Base-by-base conservation (phyloP, 768 basidiomycete genomes). In the Auriscalpium orientale region DNA sequence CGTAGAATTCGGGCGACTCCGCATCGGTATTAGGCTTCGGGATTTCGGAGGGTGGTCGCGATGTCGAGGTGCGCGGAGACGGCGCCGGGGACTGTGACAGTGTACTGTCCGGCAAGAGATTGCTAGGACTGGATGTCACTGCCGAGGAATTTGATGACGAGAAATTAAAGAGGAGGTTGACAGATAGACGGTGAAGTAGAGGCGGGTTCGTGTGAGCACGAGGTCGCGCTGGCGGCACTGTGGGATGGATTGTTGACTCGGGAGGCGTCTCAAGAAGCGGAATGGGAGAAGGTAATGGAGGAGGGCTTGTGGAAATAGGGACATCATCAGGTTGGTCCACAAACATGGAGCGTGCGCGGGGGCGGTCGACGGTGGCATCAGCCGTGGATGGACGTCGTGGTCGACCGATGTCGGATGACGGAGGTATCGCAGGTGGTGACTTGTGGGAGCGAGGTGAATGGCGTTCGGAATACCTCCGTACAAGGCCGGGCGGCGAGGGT, bases 1-100 rank as follows among this genome's bases (percentile, higher is more conserved):
- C 68, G 71, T 90, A 98, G 2, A 71, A 67, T 56, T 83, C 84
- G 1, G 88, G 83, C 21, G 83, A 79, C 69, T 95, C 92, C 36
- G 79, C 81, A 38, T 76, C 71, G 16, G 67, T 60, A 37, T 70
- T 71, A 2, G 86, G 85, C 63, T 75, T 77, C 33, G 84, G 76
- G 43, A 81, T 70, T 51, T 77, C 72, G 0, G 71, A 64, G 15
- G 76, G 65, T 16, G 74, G 72, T 53, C 74, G 79, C 12, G 73
- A 72, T 20, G 77, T 56, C 15, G 80, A 78, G 38, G 70, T 62
- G 8, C 77, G 72, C 33, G 79, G 76, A n/a, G 79, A 77, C 46
- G 71, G 70, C 45, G 69, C 65, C 5, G 68, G 65, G 51, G 33
- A 53, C 40, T 46, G 50, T 5, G 65, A 65, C 1, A 64, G 58